These are phyloP conservation scores for Phlebopus sp. DNA, from an alignment of 1,284 basidiomycete genomes.

Conservation along the genomic window DNA sequence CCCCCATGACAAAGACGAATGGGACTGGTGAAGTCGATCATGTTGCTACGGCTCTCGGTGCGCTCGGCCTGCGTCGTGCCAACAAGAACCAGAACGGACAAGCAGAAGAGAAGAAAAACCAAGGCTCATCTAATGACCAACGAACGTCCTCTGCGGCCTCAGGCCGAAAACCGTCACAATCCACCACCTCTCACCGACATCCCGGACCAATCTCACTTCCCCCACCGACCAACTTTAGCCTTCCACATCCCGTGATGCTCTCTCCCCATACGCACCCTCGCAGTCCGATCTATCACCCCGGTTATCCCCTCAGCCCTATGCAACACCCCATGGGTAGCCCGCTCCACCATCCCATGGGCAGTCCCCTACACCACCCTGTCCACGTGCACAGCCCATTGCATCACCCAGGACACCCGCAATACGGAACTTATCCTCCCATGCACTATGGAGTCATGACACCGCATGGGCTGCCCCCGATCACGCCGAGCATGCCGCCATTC, in stretches of 20 bases:
- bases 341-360: constrained; percentile 31
- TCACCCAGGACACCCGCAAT: constrained; percentile 35
- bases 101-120: constrained; percentile 24
- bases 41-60: constrained; percentile 24
- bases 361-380: constrained; percentile 28
- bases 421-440: constrained; percentile 32
- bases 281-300: constrained; percentile 36
- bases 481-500: constrained; percentile 78
- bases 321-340: constrained; percentile 31
- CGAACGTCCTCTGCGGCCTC: constrained; percentile 9
- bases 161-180: constrained; percentile 24
- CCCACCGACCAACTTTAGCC: constrained; percentile 46
- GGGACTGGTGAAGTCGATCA: constrained; percentile 15
- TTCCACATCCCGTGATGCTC: constrained; percentile 38
- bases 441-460: constrained; percentile 51
- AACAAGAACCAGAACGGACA: constrained; percentile 20
- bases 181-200: constrained; percentile 52
- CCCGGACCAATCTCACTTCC: constrained; percentile 71
- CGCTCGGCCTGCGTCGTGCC: constrained; percentile 31
- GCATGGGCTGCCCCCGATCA: constrained; percentile 71
- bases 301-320: constrained; percentile 28
- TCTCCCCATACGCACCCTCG: constrained; percentile 33
- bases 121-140: constrained; percentile 15
- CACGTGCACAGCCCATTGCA: constrained; percentile 38
- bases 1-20: constrained; percentile 15